These are phyloP conservation scores for Ceratobasidium sp. DNA, from an alignment of 1,284 basidiomycete genomes.

Conservation along the genomic window DNA sequence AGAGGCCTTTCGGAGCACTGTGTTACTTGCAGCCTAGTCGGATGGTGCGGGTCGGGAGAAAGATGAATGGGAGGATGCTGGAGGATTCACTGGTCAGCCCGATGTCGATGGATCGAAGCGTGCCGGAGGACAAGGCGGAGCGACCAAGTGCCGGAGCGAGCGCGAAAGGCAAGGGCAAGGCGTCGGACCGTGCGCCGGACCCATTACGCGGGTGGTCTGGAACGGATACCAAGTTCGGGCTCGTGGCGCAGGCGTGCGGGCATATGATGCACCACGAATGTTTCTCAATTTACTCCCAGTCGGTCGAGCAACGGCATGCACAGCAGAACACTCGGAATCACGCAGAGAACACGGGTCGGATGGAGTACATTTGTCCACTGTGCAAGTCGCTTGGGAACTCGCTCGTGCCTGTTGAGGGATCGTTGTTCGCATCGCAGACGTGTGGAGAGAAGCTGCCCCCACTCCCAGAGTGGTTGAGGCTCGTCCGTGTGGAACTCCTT, in stretches of 20 bases:
- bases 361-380: constrained; percentile 97
- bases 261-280: constrained; percentile 99
- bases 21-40: constrained; percentile 92
- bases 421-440: constrained; percentile 41
- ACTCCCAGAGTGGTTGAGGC: constrained; percentile 85
- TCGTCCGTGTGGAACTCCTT: constrained; percentile 82
- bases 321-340: constrained; percentile 94
- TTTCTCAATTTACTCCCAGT: constrained; percentile 90
- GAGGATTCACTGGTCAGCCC: constrained; percentile 80
- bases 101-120: constrained; percentile 71
- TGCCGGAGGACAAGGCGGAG: not conserved
- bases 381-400: constrained; percentile 98
- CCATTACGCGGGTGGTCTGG: constrained; percentile 30
- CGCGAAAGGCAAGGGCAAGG: constrained; percentile 43
- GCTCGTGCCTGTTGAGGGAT: constrained; percentile 76
- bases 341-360: constrained; percentile 91
- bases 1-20: constrained; percentile 88
- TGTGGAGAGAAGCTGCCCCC: constrained; percentile 54
- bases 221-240: constrained; percentile 77
- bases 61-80: constrained; percentile 61
- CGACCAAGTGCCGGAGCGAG: not conserved
- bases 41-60: constrained; percentile 76
- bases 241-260: constrained; percentile 91
- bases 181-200: constrained; percentile 2
- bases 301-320: constrained; percentile 90